Evolutionary conservation across 1,284 basidiomycete species (phyloP).

Genomic region (Ganoderma resinaceum): DNA sequence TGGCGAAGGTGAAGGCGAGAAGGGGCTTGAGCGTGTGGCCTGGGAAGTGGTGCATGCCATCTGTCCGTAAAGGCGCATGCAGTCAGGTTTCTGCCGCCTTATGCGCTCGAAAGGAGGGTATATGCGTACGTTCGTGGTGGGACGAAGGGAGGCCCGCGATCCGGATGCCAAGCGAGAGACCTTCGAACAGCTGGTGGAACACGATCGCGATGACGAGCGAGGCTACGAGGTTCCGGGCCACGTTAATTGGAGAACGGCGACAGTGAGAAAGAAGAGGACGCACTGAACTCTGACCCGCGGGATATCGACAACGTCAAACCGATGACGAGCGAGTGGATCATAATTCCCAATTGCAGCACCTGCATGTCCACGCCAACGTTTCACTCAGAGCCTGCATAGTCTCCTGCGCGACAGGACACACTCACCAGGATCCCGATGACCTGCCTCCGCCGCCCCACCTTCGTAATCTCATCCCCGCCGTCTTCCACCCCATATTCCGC

Average conservation of each 20-base stretch:
- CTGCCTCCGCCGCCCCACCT: constrained; percentile 61
- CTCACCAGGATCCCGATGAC: constrained; percentile 69
- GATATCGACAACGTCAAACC: constrained; percentile 76
- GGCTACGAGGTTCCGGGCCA: constrained; percentile 46
- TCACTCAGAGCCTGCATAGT: neutral
- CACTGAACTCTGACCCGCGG: constrained; percentile 73
- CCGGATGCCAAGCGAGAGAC: constrained; percentile 78
- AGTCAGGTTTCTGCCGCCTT: neutral
- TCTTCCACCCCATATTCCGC: constrained; percentile 30
- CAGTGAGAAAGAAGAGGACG: constrained; percentile 36
- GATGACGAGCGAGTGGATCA: constrained; percentile 84
- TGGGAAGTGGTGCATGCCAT: constrained; percentile 26
- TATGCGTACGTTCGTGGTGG: constrained; percentile 31
- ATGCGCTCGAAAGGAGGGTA: constrained; percentile 18
- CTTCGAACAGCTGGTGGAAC: constrained; percentile 85
- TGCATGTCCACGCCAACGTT: constrained; percentile 36
- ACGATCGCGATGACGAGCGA: constrained; percentile 75
- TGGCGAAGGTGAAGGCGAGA: constrained; percentile 69
- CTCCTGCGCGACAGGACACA: neutral
- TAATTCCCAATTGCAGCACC: constrained; percentile 81
- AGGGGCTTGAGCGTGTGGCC: constrained; percentile 53
- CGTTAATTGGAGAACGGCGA: constrained; percentile 14
- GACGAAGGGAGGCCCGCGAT: constrained; percentile 68
- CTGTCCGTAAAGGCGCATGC: neutral
- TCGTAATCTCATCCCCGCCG: constrained; percentile 36